Percentiles rank a stretch among this genome's conserved stretches.
Evolutionary conservation across 169 alveolate species (phyloP).

Genomic region (Plasmodium adleri): DNA sequence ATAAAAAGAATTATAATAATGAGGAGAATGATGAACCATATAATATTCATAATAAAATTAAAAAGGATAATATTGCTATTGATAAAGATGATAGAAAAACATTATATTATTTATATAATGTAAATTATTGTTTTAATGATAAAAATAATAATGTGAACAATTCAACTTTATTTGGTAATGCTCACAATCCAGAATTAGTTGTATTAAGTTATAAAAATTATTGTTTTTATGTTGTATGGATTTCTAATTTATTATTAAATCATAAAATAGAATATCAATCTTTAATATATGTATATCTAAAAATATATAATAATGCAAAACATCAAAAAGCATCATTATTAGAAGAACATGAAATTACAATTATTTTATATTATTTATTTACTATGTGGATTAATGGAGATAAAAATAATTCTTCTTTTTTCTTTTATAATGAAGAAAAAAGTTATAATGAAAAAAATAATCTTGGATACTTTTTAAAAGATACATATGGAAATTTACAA

Average conservation of each 20-base stretch:
- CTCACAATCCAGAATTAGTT: slow-evolving; percentile 14
- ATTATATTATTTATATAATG: slow-evolving; percentile 53
- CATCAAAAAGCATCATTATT: slow-evolving; percentile 36
- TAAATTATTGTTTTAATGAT: slow-evolving; percentile 41
- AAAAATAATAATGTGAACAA: neutral
- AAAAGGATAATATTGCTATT: slow-evolving; percentile 14
- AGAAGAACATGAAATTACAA: slow-evolving; percentile 50
- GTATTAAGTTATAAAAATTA: slow-evolving; percentile 65
- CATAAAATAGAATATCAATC: slow-evolving; percentile 66
- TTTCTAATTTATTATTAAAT: slow-evolving; percentile 49
- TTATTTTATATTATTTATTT: slow-evolving; percentile 57
- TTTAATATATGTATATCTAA: slow-evolving; percentile 47
- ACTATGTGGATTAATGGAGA: slow-evolving; percentile 75
- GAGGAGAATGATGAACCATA: neutral
- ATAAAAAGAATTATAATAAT: too few relatives aligned
- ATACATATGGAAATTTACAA: slow-evolving; percentile 57
- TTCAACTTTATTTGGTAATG: too few relatives aligned
- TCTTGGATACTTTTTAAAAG: slow-evolving; percentile 55
- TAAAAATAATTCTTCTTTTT: slow-evolving; percentile 45
- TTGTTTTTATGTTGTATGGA: slow-evolving; percentile 64
- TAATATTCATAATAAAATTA: neutral
- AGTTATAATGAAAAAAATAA: slow-evolving; percentile 54
- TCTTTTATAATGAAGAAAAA: slow-evolving; percentile 60
- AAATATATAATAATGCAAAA: slow-evolving; percentile 36
- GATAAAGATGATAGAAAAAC: slow-evolving; percentile 44